Evolutionary conservation across 2,329 filamentous ascomycete genomes (phyloP).

Genomic region (Clonostachys rhizophaga): DNA sequence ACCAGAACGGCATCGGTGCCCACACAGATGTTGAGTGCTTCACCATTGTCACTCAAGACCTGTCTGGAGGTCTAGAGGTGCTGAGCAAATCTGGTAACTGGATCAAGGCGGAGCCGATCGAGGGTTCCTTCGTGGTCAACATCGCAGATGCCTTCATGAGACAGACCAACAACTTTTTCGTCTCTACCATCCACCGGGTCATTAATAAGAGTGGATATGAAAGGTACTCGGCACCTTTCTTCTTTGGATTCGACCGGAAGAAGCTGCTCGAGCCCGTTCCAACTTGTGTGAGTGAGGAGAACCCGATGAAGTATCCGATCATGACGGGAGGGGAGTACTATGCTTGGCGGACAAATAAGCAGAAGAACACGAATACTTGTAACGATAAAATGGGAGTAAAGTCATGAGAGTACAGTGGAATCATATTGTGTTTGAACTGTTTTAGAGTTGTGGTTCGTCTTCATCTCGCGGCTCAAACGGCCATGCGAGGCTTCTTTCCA

Average conservation of each 20-base stretch:
- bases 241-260: conserved; percentile 13
- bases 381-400: no score
- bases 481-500: no score
- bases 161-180: conserved; percentile 34
- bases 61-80: conserved; percentile 36
- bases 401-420: no score
- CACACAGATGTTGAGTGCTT: conserved; percentile 45
- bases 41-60: conserved; percentile 39
- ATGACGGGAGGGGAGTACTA: conserved; percentile 26
- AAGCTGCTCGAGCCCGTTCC: conserved; percentile 20
- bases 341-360: conserved; percentile 20
- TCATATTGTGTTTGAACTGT: no score
- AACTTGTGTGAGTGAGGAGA: conserved; percentile 19
- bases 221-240: conserved; percentile 33
- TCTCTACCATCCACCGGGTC: conserved; percentile 33
- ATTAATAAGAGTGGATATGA: conserved; percentile 26
- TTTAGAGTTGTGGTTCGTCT: no score
- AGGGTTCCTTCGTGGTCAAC: conserved; percentile 37
- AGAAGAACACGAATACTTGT: conserved; percentile 1
- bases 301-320: conserved; percentile 23
- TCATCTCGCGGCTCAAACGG: no score
- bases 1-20: conserved; percentile 26
- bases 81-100: conserved; percentile 36
- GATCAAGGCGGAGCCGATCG: conserved; percentile 34
- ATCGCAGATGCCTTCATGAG: conserved; percentile 36